Evolutionary conservation across 1,284 basidiomycete species (phyloP).

Genomic region (Cryptococcus maquisensis): DNA sequence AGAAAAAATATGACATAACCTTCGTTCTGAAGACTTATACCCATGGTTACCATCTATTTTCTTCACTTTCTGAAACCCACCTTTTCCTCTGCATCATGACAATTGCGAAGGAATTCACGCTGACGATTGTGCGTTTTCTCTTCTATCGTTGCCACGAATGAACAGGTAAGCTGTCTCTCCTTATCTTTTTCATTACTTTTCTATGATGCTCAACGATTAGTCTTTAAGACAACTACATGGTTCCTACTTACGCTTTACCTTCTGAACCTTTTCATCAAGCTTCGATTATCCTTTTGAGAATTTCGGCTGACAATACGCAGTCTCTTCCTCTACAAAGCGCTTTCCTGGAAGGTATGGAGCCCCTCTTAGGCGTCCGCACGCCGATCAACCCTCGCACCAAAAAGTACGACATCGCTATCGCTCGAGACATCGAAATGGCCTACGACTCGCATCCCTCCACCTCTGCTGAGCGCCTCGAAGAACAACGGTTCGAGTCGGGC

Average conservation of each 20-base stretch:
- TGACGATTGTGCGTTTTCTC: slow-evolving; percentile 16
- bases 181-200: slow-evolving; percentile 3
- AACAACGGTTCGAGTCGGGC: slow-evolving; percentile 32
- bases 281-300: not conserved
- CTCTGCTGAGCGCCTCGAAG: slow-evolving; percentile 37
- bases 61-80: slow-evolving; percentile 49
- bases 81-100: slow-evolving; percentile 2
- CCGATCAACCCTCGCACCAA: slow-evolving; percentile 20
- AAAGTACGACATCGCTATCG: slow-evolving; percentile 16
- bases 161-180: slow-evolving; percentile 39
- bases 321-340: slow-evolving; percentile 38
- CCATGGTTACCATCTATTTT: slow-evolving; percentile 47
- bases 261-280: slow-evolving; percentile 32
- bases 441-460: slow-evolving; percentile 32
- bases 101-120: slow-evolving; percentile 5
- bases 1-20: slow-evolving; percentile 49
- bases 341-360: slow-evolving; percentile 44
- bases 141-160: not conserved
- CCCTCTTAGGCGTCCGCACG: slow-evolving; percentile 32
- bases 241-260: slow-evolving; percentile 48
- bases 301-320: slow-evolving; percentile 19
- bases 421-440: slow-evolving; percentile 21
- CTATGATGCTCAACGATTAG: slow-evolving; percentile 48
- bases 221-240: slow-evolving; percentile 50
- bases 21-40: slow-evolving; percentile 46